A percentile compares a stretch with the other conserved stretches of the same genome.
Conservation (phyloP, 768 basidiomycete species). For the Filobasidium wieringae region DNA sequence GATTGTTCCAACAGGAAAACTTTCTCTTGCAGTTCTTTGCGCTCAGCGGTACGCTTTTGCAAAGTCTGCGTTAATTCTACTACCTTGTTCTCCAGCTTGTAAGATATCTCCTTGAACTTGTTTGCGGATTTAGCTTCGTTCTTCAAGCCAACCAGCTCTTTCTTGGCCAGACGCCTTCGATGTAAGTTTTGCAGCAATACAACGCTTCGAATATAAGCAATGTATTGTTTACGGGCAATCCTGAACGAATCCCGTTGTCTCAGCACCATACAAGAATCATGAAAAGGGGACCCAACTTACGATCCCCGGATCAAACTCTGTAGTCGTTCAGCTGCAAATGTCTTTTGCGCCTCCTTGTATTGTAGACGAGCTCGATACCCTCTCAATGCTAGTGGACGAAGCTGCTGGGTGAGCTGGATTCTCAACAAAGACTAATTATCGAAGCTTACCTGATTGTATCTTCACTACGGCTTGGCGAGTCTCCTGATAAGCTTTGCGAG, state of each 20-base stretch:
- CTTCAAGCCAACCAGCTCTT: slow-evolving; percentile 68
- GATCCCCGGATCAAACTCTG: slow-evolving; percentile 80
- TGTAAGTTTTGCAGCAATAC: slow-evolving; percentile 83
- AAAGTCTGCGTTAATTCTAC: slow-evolving; percentile 92
- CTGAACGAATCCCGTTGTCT: slow-evolving; percentile 31
- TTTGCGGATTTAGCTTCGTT: slow-evolving; percentile 92
- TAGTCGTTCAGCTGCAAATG: slow-evolving; percentile 56
- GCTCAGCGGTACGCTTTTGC: slow-evolving; percentile 80
- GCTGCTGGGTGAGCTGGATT: not conserved
- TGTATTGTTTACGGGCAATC: slow-evolving; percentile 23
- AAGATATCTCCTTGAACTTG: slow-evolving; percentile 96
- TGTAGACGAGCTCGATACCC: slow-evolving; percentile 38
- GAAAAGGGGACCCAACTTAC: slow-evolving; percentile 46
- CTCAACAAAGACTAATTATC: not conserved
- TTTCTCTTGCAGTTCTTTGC: slow-evolving; percentile 68
- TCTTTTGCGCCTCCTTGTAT: slow-evolving; percentile 49
- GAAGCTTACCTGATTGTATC: slow-evolving; percentile 71
- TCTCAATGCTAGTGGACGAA: slow-evolving; percentile 22
- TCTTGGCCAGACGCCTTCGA: slow-evolving; percentile 74
- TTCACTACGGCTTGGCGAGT: slow-evolving; percentile 53
- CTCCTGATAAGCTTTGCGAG: slow-evolving; percentile 58
- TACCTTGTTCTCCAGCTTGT: slow-evolving; percentile 95
- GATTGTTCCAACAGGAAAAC: slow-evolving; percentile 71
- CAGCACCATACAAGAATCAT: slow-evolving; percentile 20
- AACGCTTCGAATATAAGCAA: slow-evolving; percentile 48